Percentiles rank a stretch among this genome's conserved stretches.
These are phyloP conservation scores for Elsinoe perseae DNA, from an alignment of 2,329 filamentous ascomycete genomes.

Conservation along the genomic window DNA sequence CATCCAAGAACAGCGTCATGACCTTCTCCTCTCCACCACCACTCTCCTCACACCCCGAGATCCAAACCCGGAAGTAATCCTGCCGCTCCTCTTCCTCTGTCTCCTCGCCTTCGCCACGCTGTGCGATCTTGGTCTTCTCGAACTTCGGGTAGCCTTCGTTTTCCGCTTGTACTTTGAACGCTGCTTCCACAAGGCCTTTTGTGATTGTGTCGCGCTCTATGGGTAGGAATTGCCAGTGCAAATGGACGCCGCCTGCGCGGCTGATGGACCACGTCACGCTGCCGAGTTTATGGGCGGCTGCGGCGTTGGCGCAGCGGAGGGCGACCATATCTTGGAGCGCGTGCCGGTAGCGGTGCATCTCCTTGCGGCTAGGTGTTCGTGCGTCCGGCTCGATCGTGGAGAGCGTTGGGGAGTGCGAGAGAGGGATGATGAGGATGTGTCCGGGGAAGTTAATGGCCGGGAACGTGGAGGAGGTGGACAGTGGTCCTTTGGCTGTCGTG, in stretches of 20 bases:
- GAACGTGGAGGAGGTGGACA: conserved; percentile 66
- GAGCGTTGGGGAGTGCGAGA: conserved; percentile 72
- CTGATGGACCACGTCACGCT: conserved; percentile 90
- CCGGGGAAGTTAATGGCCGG: conserved; percentile 65
- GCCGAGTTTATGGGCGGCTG: conserved; percentile 50
- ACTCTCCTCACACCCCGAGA: conserved; percentile 29
- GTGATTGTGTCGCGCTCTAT: conserved; percentile 59
- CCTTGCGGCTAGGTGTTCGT: conserved; percentile 54
- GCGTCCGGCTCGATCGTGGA: conserved; percentile 53
- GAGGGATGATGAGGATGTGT: conserved; percentile 85
- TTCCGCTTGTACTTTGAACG: conserved; percentile 80
- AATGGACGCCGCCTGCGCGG: conserved; percentile 70
- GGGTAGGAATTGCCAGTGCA: conserved; percentile 90
- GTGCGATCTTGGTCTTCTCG: conserved; percentile 16
- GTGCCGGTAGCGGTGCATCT: conserved; percentile 76
- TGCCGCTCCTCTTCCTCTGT: conserved; percentile 26
- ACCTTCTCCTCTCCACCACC: conserved; percentile 53
- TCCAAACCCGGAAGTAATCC: conserved; percentile 34
- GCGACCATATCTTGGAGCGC: conserved; percentile 71
- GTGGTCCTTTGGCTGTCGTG: conserved; percentile 84
- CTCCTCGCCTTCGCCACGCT: conserved; percentile 21
- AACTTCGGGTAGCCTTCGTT: conserved; percentile 57
- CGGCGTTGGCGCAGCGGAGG: conserved; percentile 13
- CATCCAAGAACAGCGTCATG: conserved; percentile 65
- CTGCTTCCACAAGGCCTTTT: conserved; percentile 73